Evolutionary conservation across 805 yeast genomes (phyloP).

Genomic region (Saccharomycopsis sp.): DNA sequence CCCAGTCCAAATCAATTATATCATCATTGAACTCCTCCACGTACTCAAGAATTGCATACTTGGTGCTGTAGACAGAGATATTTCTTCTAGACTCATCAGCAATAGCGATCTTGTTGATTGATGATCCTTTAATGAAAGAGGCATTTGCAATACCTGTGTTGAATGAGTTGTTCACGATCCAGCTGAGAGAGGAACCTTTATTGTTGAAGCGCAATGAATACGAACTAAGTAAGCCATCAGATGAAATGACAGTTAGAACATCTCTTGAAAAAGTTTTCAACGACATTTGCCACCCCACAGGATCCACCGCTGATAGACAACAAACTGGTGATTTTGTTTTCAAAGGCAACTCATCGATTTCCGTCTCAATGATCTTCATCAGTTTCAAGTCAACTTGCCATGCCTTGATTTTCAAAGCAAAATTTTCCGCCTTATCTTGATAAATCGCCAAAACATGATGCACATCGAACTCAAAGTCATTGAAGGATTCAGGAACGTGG

Average conservation of each 20-base stretch:
- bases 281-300: conserved; percentile 46
- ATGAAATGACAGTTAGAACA: conserved; percentile 52
- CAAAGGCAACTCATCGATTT: conserved; percentile 33
- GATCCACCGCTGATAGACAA: conserved; percentile 53
- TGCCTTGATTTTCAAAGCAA: conserved; percentile 24
- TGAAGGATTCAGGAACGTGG: conserved; percentile 15
- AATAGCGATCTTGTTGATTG: conserved; percentile 66
- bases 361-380: conserved; percentile 26
- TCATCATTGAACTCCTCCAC: conserved; percentile 32
- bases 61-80: conserved; percentile 74
- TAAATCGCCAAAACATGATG: conserved; percentile 47
- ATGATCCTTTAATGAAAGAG: conserved; percentile 58
- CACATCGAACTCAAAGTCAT: conserved; percentile 22
- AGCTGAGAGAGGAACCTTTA: conserved; percentile 26
- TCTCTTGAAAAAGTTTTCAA: conserved; percentile 32
- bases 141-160: conserved; percentile 49
- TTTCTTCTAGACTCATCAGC: conserved; percentile 44
- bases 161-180: conserved; percentile 45
- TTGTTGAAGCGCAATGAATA: conserved; percentile 36
- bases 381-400: conserved; percentile 32
- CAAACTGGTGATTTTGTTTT: conserved; percentile 28
- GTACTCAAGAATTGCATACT: conserved; percentile 58
- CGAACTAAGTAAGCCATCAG: conserved; percentile 38
- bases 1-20: conserved; percentile 82
- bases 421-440: conserved; percentile 25